Percentiles rank a stretch among this genome's conserved stretches.
phyloP scores from a whole-genome alignment of 257 asterid species.

The Penstemon barbatus region DNA sequence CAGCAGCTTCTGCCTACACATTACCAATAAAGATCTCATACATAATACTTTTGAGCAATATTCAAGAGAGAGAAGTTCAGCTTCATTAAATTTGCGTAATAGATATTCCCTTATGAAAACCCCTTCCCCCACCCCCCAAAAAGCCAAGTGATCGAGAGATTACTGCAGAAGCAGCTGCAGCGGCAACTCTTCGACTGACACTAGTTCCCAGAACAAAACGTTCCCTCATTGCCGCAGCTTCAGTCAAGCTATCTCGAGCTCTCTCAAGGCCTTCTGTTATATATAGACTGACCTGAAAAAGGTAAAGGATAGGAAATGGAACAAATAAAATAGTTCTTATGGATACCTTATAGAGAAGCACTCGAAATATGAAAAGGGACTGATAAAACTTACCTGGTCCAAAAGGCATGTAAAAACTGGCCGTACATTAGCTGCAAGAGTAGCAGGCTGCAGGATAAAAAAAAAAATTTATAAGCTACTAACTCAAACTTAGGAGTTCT shows the following conservation, averaged over 20 bases:
- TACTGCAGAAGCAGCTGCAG: conserved; percentile 99
- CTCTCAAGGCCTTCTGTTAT: conserved; percentile 97
- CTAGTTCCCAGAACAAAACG: conserved; percentile 76
- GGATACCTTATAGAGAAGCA: conserved; percentile 18
- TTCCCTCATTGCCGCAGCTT: conserved; percentile 96
- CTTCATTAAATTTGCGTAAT: background rate
- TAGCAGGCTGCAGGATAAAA: conserved; percentile 68
- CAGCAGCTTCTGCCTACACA: conserved; percentile 96
- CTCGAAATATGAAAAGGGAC: conserved; percentile 20
- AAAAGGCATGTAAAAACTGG: conserved; percentile 91
- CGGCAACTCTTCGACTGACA: conserved; percentile 93
- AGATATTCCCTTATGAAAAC: conserved; percentile 6
- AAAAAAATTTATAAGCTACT: conserved; percentile 19
- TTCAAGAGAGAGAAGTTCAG: conserved; percentile 4
- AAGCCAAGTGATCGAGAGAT: conserved; percentile 25
- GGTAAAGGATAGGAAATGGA: conserved; percentile 20
- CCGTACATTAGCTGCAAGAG: conserved; percentile 81
- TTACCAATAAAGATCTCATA: conserved; percentile 23
- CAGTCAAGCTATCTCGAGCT: conserved; percentile 89
- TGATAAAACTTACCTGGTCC: conserved; percentile 68
- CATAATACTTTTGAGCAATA: background rate
- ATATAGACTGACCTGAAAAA: conserved; percentile 75
- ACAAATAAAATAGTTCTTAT: background rate
- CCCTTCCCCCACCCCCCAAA: no score
- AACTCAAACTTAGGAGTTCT: no score